Evolutionary conservation across 108 stramenopile genomes (phyloP).

Genomic region (Chaetoceros tenuissimus): DNA sequence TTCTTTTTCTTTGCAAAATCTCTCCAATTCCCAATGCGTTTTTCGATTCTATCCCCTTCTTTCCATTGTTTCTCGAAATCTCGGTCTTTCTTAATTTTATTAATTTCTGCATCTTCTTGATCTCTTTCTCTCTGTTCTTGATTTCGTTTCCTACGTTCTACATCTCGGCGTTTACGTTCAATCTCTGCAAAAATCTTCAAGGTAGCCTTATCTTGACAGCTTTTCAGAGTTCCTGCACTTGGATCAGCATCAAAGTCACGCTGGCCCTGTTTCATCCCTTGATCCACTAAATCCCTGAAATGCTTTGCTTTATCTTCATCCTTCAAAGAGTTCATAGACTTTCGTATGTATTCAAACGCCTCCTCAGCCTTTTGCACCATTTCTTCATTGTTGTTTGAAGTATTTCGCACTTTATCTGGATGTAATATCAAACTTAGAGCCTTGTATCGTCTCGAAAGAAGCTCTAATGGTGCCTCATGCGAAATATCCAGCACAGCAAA

Average conservation of each 20-base stretch:
- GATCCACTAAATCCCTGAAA: slow-evolving; percentile 43
- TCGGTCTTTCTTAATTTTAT: slow-evolving; percentile 52
- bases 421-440: slow-evolving; percentile 69
- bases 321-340: slow-evolving; percentile 56
- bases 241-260: slow-evolving; percentile 28
- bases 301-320: slow-evolving; percentile 52
- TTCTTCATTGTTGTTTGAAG: slow-evolving; percentile 1
- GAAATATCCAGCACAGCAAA: slow-evolving; percentile 66
- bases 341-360: slow-evolving; percentile 75
- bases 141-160: slow-evolving; percentile 61
- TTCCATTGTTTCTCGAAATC: slow-evolving; percentile 75
- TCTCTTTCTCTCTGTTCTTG: slow-evolving; percentile 71
- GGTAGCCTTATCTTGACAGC: slow-evolving; percentile 47
- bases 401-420: slow-evolving; percentile 69
- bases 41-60: slow-evolving; percentile 64
- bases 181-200: slow-evolving; percentile 80
- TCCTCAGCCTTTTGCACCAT: slow-evolving; percentile 37
- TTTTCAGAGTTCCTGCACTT: slow-evolving; percentile 20
- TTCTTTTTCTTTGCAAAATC: slow-evolving; percentile 49
- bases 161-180: slow-evolving; percentile 66
- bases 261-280: slow-evolving; percentile 67
- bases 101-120: slow-evolving; percentile 73
- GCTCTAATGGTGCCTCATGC: slow-evolving; percentile 42
- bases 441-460: slow-evolving; percentile 75
- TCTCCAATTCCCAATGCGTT: slow-evolving; percentile 85